A percentile compares a stretch with the other conserved stretches of the same genome.
Conservation (phyloP, 257 asterid species). For the Plantago elongata region DNA sequence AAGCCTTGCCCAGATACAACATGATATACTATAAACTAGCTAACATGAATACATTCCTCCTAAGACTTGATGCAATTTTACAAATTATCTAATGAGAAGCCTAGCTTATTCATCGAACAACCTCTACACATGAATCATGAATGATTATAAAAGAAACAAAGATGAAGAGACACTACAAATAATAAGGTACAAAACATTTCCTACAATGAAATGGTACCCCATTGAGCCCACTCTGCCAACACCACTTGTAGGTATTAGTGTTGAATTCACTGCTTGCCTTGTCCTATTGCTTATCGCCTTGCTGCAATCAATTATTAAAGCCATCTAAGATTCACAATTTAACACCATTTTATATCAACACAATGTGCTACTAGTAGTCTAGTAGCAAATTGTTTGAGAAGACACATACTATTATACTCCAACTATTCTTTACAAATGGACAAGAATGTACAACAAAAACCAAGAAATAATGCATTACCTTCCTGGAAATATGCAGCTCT, state of each 20-base stretch:
- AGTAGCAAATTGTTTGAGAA: too few relatives aligned
- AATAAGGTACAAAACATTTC: constrained; percentile 22
- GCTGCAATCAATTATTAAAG: constrained; percentile 44
- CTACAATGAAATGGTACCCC: constrained; percentile 27
- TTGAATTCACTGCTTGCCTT: constrained; percentile 63
- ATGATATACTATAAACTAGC: not conserved
- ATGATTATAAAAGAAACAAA: constrained; percentile 43
- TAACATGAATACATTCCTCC: not conserved
- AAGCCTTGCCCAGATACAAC: too few relatives aligned
- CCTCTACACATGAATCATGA: constrained; percentile 38
- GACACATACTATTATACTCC: not conserved
- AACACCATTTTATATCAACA: not conserved
- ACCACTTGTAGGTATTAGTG: constrained; percentile 43
- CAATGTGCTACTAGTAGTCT: too few relatives aligned
- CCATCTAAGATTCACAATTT: not conserved
- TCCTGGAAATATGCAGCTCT: constrained; percentile 91
- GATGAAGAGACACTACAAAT: constrained; percentile 27
- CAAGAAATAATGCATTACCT: constrained; percentile 52
- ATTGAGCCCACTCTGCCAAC: constrained; percentile 33
- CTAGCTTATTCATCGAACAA: constrained; percentile 19
- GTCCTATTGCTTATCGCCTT: constrained; percentile 53
- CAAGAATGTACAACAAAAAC: constrained; percentile 25
- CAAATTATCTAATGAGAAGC: constrained; percentile 7
- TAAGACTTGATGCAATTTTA: constrained; percentile 14
- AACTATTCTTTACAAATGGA: constrained; percentile 17